Base-by-base conservation (phyloP, 768 basidiomycete species). In the Leucosporidium yakuticum region DNA sequence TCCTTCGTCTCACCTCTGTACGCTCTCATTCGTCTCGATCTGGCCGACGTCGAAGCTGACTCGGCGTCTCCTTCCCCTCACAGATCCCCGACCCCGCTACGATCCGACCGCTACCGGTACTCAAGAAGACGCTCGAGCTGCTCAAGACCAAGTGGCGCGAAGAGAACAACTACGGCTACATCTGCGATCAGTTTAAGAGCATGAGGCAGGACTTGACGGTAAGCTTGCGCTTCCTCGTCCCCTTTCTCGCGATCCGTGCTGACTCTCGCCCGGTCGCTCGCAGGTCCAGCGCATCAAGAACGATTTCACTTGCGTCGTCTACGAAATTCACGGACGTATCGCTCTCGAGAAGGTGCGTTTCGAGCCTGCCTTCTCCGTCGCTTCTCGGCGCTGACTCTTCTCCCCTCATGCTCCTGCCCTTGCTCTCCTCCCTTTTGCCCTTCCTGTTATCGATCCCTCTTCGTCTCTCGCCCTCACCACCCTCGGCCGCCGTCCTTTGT, bases 231-330 rank as follows among this genome's bases (percentile, higher is more conserved):
- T 29, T 23, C 14, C 39, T 60, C 14, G 25, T 27, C 36, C 15
- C 20, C 49, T 21, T 2, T 49, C 15, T 21, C 11, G 4, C 1
- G 25, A 3, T 20, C 54, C 12, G 1, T 17, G 39, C 58, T 72
- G 23, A 61, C 21, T 11, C 9, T 25, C 31, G 25, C 32, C 34
- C n/a, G 39, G 27, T 34, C 58, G 48, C 25, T n/a, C 27, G 9
- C 73, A 98, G 95, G 95, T 99, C 29, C 96, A 99, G 81, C 88
- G 96, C 39, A 96, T 99, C 74, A 97, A 96, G 81, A 98, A 96
- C 74, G 91, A 95, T 64, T 96, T 99, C 76, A 97, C 96, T 11
- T 92, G 95, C 32, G 84, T 88, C 78, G 96, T 96, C 17, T 99
- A 99, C 77, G 96, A 99, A 78, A 96, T 95, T 49, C 96, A 99